Percentiles rank a stretch among this genome's conserved stretches.
Evolutionary conservation across 2,329 filamentous ascomycete species (phyloP).

Genomic region (Colletotrichum viniferum): DNA sequence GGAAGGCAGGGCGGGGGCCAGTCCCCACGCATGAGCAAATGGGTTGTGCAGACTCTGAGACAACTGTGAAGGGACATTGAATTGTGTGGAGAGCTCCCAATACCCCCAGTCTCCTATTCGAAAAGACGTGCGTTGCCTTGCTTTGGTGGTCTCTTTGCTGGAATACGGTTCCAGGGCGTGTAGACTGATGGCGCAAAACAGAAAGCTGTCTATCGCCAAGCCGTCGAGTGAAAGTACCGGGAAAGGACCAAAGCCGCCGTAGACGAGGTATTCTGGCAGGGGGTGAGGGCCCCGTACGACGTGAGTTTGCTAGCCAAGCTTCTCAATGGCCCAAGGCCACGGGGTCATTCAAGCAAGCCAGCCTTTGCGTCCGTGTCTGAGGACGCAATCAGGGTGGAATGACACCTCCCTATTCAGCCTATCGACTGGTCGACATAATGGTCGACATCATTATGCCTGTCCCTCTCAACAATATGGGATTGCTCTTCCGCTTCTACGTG

Average conservation of each 20-base stretch:
- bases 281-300: conserved; percentile 7
- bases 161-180: conserved; percentile 12
- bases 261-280: conserved; percentile 7
- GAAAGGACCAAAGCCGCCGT: neutral
- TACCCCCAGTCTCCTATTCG: conserved; percentile 29
- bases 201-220: conserved; percentile 14
- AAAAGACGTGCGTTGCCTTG: conserved; percentile 17
- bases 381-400: conserved; percentile 1
- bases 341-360: conserved; percentile 17
- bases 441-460: neutral
- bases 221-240: conserved; percentile 14
- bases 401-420: neutral
- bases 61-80: conserved; percentile 42
- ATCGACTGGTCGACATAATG: neutral
- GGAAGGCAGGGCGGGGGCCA: conserved; percentile 24
- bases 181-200: neutral
- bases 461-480: neutral
- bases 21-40: conserved; percentile 29
- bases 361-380: conserved; percentile 9
- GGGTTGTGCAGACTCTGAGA: conserved; percentile 49
- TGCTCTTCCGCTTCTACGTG: neutral
- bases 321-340: conserved; percentile 14
- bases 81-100: conserved; percentile 38
- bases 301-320: conserved; percentile 9
- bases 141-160: conserved; percentile 1